Conservation (phyloP, 495 filamentous ascomycete genomes). For the Cairneyella variabilis region DNA sequence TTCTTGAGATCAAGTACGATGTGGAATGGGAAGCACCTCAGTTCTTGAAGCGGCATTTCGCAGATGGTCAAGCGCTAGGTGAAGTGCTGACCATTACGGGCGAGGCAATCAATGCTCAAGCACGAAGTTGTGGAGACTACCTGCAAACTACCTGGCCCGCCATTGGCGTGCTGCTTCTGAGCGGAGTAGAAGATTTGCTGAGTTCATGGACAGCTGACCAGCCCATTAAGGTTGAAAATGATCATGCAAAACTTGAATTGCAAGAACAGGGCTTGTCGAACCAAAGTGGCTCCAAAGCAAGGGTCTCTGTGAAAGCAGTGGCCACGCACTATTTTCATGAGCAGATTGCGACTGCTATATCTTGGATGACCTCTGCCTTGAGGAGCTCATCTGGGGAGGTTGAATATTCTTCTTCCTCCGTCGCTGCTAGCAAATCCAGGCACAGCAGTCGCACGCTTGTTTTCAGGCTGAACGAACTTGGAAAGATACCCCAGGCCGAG, state of each 20-base stretch:
- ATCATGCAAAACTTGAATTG: no score
- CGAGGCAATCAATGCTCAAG: constrained; percentile 3
- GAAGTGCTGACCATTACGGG: constrained; percentile 9
- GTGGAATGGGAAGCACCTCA: constrained; percentile 2
- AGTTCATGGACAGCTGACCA: not conserved
- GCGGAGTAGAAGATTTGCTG: not conserved
- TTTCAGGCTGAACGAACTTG: not conserved
- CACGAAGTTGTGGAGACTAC: constrained; percentile 8
- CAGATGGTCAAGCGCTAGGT: not conserved
- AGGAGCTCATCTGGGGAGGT: no score
- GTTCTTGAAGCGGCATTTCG: not conserved
- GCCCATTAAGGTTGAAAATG: not conserved
- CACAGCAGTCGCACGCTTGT: not conserved
- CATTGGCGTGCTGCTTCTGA: not conserved
- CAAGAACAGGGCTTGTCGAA: no score
- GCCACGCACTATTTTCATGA: no score
- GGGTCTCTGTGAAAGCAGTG: no score
- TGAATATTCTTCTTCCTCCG: no score
- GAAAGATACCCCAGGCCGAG: not conserved
- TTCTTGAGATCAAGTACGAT: not conserved
- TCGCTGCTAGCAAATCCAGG: not conserved
- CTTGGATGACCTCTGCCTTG: no score
- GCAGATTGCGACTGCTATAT: no score
- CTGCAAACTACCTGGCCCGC: not conserved
- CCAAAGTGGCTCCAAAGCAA: no score